Evolutionary conservation across 495 filamentous ascomycete genomes (phyloP).

Genomic region (Lophiostoma macrostomum): DNA sequence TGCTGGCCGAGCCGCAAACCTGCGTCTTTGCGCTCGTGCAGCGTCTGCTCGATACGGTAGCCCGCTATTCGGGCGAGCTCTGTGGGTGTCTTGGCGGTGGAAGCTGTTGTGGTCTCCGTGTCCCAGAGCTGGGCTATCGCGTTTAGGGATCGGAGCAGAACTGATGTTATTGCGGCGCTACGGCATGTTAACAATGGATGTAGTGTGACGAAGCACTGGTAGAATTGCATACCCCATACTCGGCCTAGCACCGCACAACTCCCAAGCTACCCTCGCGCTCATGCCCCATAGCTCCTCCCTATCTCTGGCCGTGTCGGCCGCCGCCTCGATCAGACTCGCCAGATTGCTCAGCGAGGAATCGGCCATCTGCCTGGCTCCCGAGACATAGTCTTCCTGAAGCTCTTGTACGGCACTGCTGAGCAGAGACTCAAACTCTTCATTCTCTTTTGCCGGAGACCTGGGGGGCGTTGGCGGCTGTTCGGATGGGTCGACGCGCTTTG

Average conservation of each 20-base stretch:
- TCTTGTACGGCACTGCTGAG: not conserved
- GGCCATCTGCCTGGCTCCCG: constrained; percentile 7
- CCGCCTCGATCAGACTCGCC: not conserved
- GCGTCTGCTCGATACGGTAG: not conserved
- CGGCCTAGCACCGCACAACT: not conserved
- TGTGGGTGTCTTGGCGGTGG: not conserved
- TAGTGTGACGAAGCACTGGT: too few species aligned
- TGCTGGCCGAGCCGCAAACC: not conserved
- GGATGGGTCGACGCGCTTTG: too few species aligned
- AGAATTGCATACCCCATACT: too few species aligned
- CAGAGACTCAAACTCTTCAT: too few species aligned
- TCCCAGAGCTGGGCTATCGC: not conserved
- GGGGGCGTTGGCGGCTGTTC: too few species aligned
- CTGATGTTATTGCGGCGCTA: constrained; percentile 4
- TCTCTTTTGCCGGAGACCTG: too few species aligned
- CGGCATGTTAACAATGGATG: too few species aligned
- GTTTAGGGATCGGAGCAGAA: not conserved
- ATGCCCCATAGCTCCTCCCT: not conserved
- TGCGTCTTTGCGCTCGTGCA: constrained; percentile 5
- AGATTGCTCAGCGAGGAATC: not conserved
- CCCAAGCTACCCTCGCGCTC: not conserved
- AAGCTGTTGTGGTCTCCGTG: not conserved
- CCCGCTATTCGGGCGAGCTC: not conserved
- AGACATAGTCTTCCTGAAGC: not conserved
- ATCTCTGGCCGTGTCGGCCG: not conserved